Evolutionary conservation across 768 basidiomycete species (phyloP), one percentile per base, ranked within the genome.

Genomic region (Podaxis mareebaensis): DNA sequence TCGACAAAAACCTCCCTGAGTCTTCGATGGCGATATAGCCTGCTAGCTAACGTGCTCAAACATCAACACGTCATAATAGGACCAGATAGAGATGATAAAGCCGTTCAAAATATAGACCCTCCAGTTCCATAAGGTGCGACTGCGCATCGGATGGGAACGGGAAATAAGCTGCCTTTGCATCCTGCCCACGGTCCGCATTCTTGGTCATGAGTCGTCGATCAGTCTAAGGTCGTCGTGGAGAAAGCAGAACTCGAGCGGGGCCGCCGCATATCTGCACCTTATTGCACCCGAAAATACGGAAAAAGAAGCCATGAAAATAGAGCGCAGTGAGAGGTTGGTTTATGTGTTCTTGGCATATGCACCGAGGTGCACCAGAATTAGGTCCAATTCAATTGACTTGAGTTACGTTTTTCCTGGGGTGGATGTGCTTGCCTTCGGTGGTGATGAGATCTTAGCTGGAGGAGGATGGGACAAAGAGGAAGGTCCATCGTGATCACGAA

Each of bases 281-380:
- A 63, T 63, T 63, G 61, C 54, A 57, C 36, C 61, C 61, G 61
- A 57, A 51, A 49, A 48, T 55, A 49, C 30, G 61, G 61, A 62
- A 55, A 54, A 61, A 62, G 61, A 62, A 55, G 61, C 3, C 42
- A 36, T 24, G 44, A 44, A 61, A 49, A 55, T 49, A 62, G 55
- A 49, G 46, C 44, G 20, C 54, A 63, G 54, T 28, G 38, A 56
- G 36, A 63, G 54, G 33, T 11, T 33, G 15, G 46, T 56, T 20
- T 15, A 33, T 26, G 13, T 55, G 44, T 20, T 49, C 61, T 63
- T 63, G 61, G 61, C 61, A 57, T 63, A 61, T 53, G 59, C 17
- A 60, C 39, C 53, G 53, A 28, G 44, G 13, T 54, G 42, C 24
- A 36, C 20, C 61, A 55, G 44, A 55, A 62, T 46, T 54, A 55